Base-by-base conservation (phyloP, 108 stramenopile genomes). In the Stephanodiscus minutulus region DNA sequence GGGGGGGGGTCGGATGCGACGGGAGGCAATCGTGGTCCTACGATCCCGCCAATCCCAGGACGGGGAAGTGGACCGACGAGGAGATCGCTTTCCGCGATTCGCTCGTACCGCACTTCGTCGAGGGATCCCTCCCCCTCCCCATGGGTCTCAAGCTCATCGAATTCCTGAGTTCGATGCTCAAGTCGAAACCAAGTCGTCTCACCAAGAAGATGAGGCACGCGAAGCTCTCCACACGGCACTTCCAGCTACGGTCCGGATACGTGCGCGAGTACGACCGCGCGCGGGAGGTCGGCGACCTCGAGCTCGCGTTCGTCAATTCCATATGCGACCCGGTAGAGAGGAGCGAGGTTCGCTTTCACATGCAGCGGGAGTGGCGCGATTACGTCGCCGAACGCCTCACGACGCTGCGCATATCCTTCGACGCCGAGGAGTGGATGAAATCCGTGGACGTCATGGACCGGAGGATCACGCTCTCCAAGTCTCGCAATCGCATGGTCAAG, bases 121-220 rank as follows among this genome's bases (percentile, higher is more conserved):
- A 53, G 17, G 94, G 94, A 6, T 75, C 86, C 35, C 70, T 95
- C 18, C 94, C 94, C 9, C 61, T 95, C 7, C 47, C 67, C 10
- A 83, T 90, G 22, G 94, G 91, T 15, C 54, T 88, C 36, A 95
- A 95, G 77, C 69, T 95, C 25, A 95, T 92, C 73, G 94, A 95
- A 31, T 95, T 95, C 68, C 65, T 95, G 15, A 80, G 79, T 12
- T 82, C 64, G 66, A 95, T 95, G 84, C 82, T 95, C 52, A 92
- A 91, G 58, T 91, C 90, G 18, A 95, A 95, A 70, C 94, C 92
- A 43, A 90, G 88, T 60, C 88, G 94, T 22, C 83, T 95, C n/a
- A 91, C 94, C 43, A 95, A 95, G 73, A 95, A 95, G 79, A 95
- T 95, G 94, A 95, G 92, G 61, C 89, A 95, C 37, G 91, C 91